Evolutionary conservation across 2,329 filamentous ascomycete genomes (phyloP).

Genomic region (Dichotomopilus funicola): DNA sequence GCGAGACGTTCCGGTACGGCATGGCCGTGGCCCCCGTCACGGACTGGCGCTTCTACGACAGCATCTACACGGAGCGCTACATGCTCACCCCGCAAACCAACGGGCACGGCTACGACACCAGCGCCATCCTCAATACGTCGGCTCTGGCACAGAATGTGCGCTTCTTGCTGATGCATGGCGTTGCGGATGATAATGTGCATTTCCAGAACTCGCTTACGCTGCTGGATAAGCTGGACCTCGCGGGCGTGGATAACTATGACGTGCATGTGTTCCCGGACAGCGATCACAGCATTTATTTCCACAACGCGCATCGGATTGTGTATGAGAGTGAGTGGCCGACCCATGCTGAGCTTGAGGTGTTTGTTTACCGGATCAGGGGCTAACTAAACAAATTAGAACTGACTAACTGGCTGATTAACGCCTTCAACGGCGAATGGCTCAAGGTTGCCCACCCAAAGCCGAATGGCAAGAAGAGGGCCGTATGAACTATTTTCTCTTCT

Average conservation of each 20-base stretch:
- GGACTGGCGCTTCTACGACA: constrained; percentile 94
- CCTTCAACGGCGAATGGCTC: constrained; percentile 95
- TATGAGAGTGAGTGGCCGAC: constrained; percentile 70
- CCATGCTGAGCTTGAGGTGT: neutral
- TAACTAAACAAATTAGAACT: constrained; percentile 49
- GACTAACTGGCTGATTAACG: constrained; percentile 88
- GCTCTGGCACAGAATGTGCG: constrained; percentile 71
- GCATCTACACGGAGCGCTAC: constrained; percentile 90
- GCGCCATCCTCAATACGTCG: constrained; percentile 66
- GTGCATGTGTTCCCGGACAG: constrained; percentile 95
- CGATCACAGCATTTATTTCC: constrained; percentile 91
- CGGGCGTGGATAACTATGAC: constrained; percentile 84
- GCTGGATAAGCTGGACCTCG: constrained; percentile 78
- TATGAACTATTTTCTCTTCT: neutral
- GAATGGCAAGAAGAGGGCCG: constrained; percentile 14
- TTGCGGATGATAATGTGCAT: constrained; percentile 97
- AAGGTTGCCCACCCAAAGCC: constrained; percentile 48
- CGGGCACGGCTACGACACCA: constrained; percentile 64
- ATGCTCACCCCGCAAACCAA: constrained; percentile 94
- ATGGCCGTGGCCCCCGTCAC: constrained; percentile 99
- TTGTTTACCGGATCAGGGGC: neutral
- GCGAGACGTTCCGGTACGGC: constrained; percentile 86
- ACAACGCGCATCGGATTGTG: constrained; percentile 84
- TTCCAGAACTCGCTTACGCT: constrained; percentile 88
- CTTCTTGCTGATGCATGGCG: constrained; percentile 92